Evolutionary conservation across 2,329 filamentous ascomycete species (phyloP).

Genomic region (Penicillium sp.): DNA sequence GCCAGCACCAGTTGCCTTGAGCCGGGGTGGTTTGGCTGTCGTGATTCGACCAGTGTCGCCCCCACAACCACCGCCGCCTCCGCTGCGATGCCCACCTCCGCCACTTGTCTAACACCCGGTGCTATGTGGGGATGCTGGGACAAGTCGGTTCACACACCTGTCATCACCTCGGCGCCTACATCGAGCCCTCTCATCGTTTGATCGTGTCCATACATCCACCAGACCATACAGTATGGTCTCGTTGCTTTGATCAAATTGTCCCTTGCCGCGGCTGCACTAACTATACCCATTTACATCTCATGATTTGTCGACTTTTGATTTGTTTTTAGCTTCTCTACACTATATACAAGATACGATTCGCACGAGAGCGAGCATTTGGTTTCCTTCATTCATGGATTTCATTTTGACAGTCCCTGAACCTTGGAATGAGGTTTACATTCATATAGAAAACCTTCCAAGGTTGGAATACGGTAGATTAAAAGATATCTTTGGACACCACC

Average conservation of each 20-base stretch:
- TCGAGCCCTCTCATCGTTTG: not conserved
- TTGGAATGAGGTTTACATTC: no score
- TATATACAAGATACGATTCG: conserved; percentile 5
- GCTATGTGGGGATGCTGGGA: not conserved
- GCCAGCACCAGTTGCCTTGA: conserved; percentile 24
- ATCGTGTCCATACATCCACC: not conserved
- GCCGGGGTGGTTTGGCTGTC: conserved; percentile 38
- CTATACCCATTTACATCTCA: conserved; percentile 8
- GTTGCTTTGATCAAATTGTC: not conserved
- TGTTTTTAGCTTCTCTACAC: not conserved
- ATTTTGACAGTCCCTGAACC: not conserved
- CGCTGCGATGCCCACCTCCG: not conserved
- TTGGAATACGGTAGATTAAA: no score
- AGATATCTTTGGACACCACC: no score
- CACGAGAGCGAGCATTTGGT: conserved; percentile 6
- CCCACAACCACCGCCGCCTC: not conserved
- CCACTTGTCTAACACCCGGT: not conserved
- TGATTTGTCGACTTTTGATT: not conserved
- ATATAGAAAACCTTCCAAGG: no score
- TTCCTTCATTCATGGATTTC: no score
- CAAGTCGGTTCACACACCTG: not conserved
- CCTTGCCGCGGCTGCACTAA: not conserved
- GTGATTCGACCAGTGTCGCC: conserved; percentile 23
- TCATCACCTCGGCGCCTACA: not conserved
- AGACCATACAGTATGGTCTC: no score